Conservation (phyloP, 768 basidiomycete species). For the Mycena galopus region DNA sequence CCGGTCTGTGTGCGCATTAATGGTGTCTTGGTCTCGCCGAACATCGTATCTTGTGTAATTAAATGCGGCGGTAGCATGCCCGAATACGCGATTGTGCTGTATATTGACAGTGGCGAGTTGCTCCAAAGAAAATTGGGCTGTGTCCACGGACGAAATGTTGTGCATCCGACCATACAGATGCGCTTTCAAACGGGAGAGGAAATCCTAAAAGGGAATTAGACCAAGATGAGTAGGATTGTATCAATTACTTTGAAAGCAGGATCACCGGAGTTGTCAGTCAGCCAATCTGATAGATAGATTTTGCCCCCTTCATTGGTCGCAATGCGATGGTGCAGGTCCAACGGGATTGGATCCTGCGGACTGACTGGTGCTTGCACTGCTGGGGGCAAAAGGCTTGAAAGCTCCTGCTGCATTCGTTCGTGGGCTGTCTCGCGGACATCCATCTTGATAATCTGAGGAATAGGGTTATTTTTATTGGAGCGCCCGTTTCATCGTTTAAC, state of each 20-base stretch:
- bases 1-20: constrained; percentile 42
- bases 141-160: too few species aligned
- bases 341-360: too few species aligned
- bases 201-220: neutral
- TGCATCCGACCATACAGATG: too few species aligned
- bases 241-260: constrained; percentile 5
- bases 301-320: neutral
- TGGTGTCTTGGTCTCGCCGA: too few species aligned
- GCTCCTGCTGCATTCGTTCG: constrained; percentile 9
- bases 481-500: constrained; percentile 46
- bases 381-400: neutral
- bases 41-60: constrained; percentile 61
- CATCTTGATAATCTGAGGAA: constrained; percentile 39
- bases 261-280: neutral
- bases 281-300: neutral
- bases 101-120: constrained; percentile 16
- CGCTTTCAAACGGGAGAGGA: neutral
- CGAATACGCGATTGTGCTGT: constrained; percentile 37
- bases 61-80: constrained; percentile 47
- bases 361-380: too few species aligned
- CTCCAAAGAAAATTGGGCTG: neutral
- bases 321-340: constrained; percentile 7
- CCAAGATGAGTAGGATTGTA: neutral
- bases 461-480: constrained; percentile 40
- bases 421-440: constrained; percentile 22